Base-by-base conservation (phyloP, 257 asterid genomes). In the Solanum chmielewskii region DNA sequence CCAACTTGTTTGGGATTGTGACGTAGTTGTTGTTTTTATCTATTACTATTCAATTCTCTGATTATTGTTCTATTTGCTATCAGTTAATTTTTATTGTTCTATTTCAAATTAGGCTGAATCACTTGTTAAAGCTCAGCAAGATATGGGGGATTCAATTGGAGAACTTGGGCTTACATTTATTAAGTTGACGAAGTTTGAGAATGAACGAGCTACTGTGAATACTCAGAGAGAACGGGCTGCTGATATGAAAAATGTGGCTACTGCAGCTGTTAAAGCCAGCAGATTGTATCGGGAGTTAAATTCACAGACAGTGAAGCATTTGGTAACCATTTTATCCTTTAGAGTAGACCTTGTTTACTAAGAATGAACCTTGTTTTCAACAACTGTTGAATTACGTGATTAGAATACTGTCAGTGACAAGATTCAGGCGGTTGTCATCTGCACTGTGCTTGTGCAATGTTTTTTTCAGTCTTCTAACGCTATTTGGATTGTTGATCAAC, bases 81-180 rank as follows among this genome's bases (percentile, higher is more conserved):
- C 70, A 47, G 68, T 80, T 80, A 39, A 39, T 86, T 66, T 37
- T 47, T 80, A 49, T 89, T 42, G 56, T 31, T 85, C 86, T 13
- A 47, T 86, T 85, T 59, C 73, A 73, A 73, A 88, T 85, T 88
- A 97, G 99, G 99, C 98, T 16, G 99, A 97, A 91, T 91, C 92
- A 60, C 91, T 95, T 90, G 98, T 95, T 86, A 96, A 96, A 90
- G 98, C 95, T 84, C 99, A 96, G 60, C 96, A 95, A 89, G 96
- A 92, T 89, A 86, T 97, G 95, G 98, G 98, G 70, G 98, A 96
- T 86, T 92, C 98, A 31, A 90, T 95, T 94, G 99, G 99, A 87
- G 98, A 96, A 80, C 88, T 97, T 49, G 99, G 99, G 76, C 88
- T 97, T 78, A 95, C 98, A 71, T 91, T 95, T 92, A 91, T 97